Evolutionary conservation across 1,284 basidiomycete species (phyloP).

Genomic region (Sanghuangporus weigelae): DNA sequence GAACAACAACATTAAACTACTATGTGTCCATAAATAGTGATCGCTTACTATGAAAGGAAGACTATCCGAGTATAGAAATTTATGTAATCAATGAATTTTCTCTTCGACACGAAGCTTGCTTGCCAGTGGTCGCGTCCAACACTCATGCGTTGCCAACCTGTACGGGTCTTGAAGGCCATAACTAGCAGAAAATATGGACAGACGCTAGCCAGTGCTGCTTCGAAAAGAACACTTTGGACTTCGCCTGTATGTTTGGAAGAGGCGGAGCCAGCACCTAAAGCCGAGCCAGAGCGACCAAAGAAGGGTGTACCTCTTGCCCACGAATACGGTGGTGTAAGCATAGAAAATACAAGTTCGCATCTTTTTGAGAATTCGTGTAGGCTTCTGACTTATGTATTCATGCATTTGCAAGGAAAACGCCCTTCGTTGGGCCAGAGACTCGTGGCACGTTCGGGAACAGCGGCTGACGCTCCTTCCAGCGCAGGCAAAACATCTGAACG

Average conservation of each 20-base stretch:
- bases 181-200: slow-evolving; percentile 63
- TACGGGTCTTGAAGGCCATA: slow-evolving; percentile 28
- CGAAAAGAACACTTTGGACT: slow-evolving; percentile 34
- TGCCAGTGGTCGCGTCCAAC: not conserved
- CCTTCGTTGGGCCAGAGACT: not conserved
- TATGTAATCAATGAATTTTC: too few relatives aligned
- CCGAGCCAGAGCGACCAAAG: slow-evolving; percentile 3
- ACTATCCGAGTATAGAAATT: too few relatives aligned
- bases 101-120: too few relatives aligned
- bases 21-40: too few relatives aligned
- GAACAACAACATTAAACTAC: too few relatives aligned
- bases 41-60: too few relatives aligned
- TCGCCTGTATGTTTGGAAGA: slow-evolving; percentile 3
- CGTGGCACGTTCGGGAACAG: not conserved
- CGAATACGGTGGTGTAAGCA: slow-evolving; percentile 12
- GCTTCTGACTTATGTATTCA: not conserved
- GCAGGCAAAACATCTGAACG: not conserved
- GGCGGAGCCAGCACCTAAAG: not conserved
- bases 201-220: slow-evolving; percentile 43
- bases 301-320: slow-evolving; percentile 14
- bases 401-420: not conserved
- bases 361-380: not conserved
- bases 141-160: not conserved
- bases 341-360: not conserved
- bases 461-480: not conserved